Evolutionary conservation across 441 rosid species (phyloP).

Genomic region (Biscutella laevigata): DNA sequence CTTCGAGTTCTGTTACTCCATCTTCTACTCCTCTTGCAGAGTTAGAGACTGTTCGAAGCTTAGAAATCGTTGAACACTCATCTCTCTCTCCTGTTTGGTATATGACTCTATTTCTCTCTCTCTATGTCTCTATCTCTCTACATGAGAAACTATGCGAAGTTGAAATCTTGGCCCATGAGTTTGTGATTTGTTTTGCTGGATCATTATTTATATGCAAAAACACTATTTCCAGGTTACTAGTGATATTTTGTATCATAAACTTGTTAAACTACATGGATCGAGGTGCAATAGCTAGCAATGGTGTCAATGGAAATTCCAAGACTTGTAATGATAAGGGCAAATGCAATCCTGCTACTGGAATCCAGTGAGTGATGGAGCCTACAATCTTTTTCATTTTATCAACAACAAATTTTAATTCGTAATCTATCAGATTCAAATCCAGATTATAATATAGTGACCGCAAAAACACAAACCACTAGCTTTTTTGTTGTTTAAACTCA

Average conservation of each 20-base stretch:
- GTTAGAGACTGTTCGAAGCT: constrained; percentile 14
- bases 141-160: too few relatives aligned
- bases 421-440: too few relatives aligned
- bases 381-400: too few relatives aligned
- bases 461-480: too few relatives aligned
- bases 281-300: constrained; percentile 88
- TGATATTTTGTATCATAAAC: constrained; percentile 71
- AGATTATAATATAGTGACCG: not conserved
- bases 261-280: constrained; percentile 80
- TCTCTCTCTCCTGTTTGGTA: constrained; percentile 20
- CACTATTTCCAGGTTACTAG: constrained; percentile 52
- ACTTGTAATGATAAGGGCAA: constrained; percentile 58
- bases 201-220: not conserved
- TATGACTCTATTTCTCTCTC: not conserved
- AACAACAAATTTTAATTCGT: too few relatives aligned
- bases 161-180: too few relatives aligned
- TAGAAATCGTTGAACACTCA: constrained; percentile 14
- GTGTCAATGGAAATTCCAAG: constrained; percentile 62
- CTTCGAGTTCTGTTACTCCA: constrained; percentile 1
- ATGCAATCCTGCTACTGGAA: constrained; percentile 69
- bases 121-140: not conserved
- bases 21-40: constrained; percentile 19
- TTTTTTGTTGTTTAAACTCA: too few relatives aligned
- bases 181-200: not conserved
- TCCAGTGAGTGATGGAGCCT: too few relatives aligned